Evolutionary conservation across 495 filamentous ascomycete genomes (phyloP), one percentile per base, ranked within the genome.

Genomic region (Penicillium crystallinum): DNA sequence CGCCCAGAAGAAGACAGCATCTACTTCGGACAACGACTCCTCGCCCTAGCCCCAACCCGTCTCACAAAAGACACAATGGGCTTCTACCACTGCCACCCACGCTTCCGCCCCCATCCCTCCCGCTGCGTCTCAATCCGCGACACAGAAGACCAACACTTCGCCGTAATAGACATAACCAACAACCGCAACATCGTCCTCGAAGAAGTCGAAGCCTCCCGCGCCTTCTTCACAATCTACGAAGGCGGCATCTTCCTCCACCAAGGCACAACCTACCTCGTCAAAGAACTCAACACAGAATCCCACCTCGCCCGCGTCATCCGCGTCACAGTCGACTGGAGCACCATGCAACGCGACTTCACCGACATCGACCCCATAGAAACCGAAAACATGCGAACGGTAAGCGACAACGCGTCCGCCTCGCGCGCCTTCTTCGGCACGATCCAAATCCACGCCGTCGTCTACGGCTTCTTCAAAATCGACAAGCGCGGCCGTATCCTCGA

Each of bases 241-340:
- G 93, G 95, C 23, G 93, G 89, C 49, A 96, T 99, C 55, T 99
- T 96, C 77, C 80, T 97, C 6, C 95, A 97, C 67, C 91, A 97
- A 75, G 93, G 93, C 47, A 80, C 82, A 51, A 93, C 84, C 2
- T 99, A 95, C 66, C 81, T 99, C 1, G 87, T 99, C 47, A 86
- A 88, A 58, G 89, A 97, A 59, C 88, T 97, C 63, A 86, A 84
- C 61, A 83, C 85, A 14, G 87, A 92, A 30, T 78, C 78, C 46
- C 81, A 80, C 54, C 82, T 95, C 48, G 91, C 91, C 0, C 80
- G 80, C 52, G 85, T 89, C 21, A 74, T 80, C 53, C 80, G 80
- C 46, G 92, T 97, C n/a, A 83, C 87, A 47, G 91, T 98, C 31
- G 90, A 97, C 69, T 99, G 90, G 91, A 93, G 84, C 9, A 97